phyloP scores from a whole-genome alignment of 140 eudicot genomes.

The Oenanthe javanica region DNA sequence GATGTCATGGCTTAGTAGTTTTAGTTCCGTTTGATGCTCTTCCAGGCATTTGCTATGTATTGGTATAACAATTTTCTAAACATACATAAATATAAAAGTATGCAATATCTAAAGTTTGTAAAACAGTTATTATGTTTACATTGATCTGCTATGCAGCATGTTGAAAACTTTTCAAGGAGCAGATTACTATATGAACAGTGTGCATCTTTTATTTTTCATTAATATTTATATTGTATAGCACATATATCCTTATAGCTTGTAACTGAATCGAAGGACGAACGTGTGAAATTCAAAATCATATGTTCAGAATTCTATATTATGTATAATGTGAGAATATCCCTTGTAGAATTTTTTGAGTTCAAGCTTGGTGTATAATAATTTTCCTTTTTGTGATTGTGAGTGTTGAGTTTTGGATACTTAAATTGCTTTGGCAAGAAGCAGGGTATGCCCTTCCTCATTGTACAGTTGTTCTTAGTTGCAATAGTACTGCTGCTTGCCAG shows the following conservation, averaged over 20 bases:
- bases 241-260: no score
- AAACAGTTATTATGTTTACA: neutral
- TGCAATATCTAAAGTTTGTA: no score
- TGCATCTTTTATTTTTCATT: neutral
- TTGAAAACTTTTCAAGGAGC: neutral
- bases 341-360: neutral
- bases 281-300: neutral
- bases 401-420: neutral
- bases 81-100: neutral
- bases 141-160: neutral
- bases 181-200: neutral
- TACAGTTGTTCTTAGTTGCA: slow-evolving; percentile 2
- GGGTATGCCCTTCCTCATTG: neutral
- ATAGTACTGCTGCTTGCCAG: neutral
- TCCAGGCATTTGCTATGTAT: neutral
- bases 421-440: neutral
- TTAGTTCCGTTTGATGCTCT: neutral
- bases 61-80: neutral
- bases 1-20: neutral
- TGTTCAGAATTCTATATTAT: neutral
- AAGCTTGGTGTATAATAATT: no score
- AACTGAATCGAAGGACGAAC: no score
- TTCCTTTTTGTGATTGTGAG: neutral
- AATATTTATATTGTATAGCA: neutral
- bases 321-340: neutral